A percentile compares a stretch with the other conserved stretches of the same genome.
These are phyloP conservation scores for Eutrema heterophyllum DNA, from an alignment of 345 rosid species.

Conservation along the genomic window DNA sequence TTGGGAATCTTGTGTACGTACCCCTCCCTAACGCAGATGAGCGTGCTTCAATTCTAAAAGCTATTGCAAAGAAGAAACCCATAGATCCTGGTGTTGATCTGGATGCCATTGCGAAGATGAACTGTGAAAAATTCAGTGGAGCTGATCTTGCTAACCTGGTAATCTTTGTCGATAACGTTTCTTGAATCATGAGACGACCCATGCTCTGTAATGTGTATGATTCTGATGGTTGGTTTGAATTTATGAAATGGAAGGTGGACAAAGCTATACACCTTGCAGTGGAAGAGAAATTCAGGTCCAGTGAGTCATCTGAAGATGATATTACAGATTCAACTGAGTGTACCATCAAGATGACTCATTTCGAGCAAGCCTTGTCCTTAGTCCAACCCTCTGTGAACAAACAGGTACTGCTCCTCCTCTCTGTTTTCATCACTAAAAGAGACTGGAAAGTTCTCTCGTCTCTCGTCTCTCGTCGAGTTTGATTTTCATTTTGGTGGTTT, in stretches of 20 bases:
- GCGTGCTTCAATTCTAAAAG: conserved; percentile 73
- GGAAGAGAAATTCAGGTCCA: conserved; percentile 38
- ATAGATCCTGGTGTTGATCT: conserved; percentile 73
- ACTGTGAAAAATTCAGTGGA: conserved; percentile 81
- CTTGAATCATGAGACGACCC: background rate
- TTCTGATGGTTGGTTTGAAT: conserved; percentile 9
- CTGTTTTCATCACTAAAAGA: background rate
- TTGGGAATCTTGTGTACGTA: conserved; percentile 79
- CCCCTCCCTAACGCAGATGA: conserved; percentile 75
- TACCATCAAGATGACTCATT: conserved; percentile 53
- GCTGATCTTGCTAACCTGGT: conserved; percentile 93
- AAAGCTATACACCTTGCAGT: conserved; percentile 72
- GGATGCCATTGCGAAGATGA: conserved; percentile 51
- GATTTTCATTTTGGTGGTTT: background rate
- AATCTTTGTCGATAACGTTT: background rate
- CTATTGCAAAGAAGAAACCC: conserved; percentile 69
- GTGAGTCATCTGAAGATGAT: conserved; percentile 8
- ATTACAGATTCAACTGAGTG: conserved; percentile 11
- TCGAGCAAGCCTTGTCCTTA: conserved; percentile 51
- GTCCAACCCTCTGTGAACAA: conserved; percentile 59
- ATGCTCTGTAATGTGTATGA: conserved; percentile 6
- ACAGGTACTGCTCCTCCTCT: conserved; percentile 34
- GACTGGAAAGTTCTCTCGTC: background rate
- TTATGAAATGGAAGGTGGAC: conserved; percentile 38
- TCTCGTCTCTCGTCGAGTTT: background rate